Percentiles rank a stretch among this genome's conserved stretches.
Conservation (phyloP, 352 stramenopile species). For the Pythium sp. region DNA sequence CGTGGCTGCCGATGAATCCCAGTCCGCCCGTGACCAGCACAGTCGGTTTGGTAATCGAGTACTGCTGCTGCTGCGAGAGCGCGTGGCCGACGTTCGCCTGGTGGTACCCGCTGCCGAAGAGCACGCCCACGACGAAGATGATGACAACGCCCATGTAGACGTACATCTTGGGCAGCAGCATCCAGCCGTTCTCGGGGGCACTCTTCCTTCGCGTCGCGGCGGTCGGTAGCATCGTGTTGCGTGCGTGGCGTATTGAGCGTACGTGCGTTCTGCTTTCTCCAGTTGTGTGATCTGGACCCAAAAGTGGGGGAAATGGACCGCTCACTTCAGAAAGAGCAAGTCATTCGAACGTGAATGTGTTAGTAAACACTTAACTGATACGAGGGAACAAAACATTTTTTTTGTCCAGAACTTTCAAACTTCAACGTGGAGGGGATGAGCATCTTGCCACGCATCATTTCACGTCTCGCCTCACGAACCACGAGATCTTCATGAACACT, state of each 20-base stretch:
- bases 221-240: conserved; percentile 25
- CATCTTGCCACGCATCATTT: no score
- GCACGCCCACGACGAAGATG: conserved; percentile 58
- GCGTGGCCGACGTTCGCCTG: conserved; percentile 30
- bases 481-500: no score
- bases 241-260: not conserved
- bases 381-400: not conserved
- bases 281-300: not conserved
- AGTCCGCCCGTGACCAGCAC: conserved; percentile 80
- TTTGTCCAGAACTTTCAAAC: no score
- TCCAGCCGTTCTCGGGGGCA: conserved; percentile 54
- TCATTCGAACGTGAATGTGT: not conserved
- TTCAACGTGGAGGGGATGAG: no score
- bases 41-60: conserved; percentile 40
- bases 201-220: conserved; percentile 23
- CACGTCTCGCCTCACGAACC: no score
- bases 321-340: not conserved
- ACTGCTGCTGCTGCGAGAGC: conserved; percentile 21
- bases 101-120: conserved; percentile 71
- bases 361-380: not conserved
- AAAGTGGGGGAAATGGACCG: conserved; percentile 2
- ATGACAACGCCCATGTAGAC: conserved; percentile 65
- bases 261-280: not conserved
- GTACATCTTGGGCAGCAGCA: conserved; percentile 67
- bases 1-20: conserved; percentile 84